Evolutionary conservation across 768 basidiomycete species (phyloP).

Genomic region (Psilocybe tampanensis): DNA sequence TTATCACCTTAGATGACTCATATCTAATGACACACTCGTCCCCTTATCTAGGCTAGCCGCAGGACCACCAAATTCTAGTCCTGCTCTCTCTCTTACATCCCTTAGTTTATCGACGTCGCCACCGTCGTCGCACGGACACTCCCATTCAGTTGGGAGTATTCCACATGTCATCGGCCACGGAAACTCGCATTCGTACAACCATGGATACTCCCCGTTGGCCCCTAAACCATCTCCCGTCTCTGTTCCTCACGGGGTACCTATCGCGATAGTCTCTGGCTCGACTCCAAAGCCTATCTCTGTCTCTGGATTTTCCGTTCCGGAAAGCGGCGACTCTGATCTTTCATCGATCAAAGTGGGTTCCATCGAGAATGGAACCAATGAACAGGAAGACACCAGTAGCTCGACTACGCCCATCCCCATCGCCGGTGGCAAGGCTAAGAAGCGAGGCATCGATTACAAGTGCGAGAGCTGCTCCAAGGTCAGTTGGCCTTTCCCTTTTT

Average conservation of each 20-base stretch:
- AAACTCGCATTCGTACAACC: conserved; percentile 1
- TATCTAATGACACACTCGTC: not conserved
- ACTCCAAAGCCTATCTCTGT: conserved; percentile 15
- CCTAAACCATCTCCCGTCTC: conserved; percentile 10
- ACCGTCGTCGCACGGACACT: conserved; percentile 23
- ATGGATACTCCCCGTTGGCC: conserved; percentile 11
- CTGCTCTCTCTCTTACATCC: conserved; percentile 27
- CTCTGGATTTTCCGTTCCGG: not conserved
- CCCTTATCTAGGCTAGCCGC: not conserved
- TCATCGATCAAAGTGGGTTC: conserved; percentile 1
- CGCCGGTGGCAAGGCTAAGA: conserved; percentile 52
- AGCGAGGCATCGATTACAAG: conserved; percentile 83
- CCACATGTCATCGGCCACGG: conserved; percentile 10
- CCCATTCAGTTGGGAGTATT: conserved; percentile 4
- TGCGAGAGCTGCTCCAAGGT: conserved; percentile 98
- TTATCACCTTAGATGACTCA: conserved; percentile 5
- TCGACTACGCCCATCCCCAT: conserved; percentile 40
- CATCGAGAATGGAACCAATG: not conserved
- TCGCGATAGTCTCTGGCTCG: conserved; percentile 13
- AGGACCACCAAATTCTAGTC: conserved; percentile 5
- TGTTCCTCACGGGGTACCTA: conserved; percentile 18
- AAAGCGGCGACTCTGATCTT: not conserved
- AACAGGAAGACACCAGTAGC: conserved; percentile 5
- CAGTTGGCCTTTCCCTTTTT: conserved; percentile 16
- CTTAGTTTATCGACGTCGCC: conserved; percentile 47